Evolutionary conservation across 2,329 filamentous ascomycete species (phyloP).

Genomic region (Fusarium humuli): DNA sequence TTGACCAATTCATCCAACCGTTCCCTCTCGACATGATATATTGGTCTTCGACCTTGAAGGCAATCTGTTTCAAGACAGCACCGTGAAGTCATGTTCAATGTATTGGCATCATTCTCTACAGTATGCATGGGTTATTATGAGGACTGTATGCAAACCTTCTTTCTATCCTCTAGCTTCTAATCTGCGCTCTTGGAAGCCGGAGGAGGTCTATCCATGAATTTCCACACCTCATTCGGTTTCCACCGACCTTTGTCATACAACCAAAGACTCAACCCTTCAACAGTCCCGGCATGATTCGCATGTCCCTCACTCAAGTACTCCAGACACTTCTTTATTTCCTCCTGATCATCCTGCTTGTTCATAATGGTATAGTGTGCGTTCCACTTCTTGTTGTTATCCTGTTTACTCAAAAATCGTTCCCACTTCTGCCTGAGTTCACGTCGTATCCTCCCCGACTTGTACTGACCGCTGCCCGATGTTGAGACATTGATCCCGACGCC

Average conservation of each 20-base stretch:
- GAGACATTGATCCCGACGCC: conserved; percentile 29
- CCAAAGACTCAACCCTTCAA: conserved; percentile 25
- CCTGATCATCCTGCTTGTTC: conserved; percentile 37
- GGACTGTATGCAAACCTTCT: background rate
- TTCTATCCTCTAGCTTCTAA: background rate
- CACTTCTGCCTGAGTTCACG: conserved; percentile 23
- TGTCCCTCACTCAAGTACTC: background rate
- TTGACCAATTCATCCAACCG: background rate
- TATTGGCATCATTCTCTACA: background rate
- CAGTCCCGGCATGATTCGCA: conserved; percentile 9
- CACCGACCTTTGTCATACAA: conserved; percentile 32
- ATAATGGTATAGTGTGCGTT: conserved; percentile 35
- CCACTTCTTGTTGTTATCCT: conserved; percentile 28
- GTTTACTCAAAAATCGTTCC: conserved; percentile 26
- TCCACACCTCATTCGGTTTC: conserved; percentile 1
- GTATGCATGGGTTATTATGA: background rate
- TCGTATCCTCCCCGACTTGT: conserved; percentile 3
- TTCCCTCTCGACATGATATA: background rate
- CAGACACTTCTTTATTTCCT: conserved; percentile 18
- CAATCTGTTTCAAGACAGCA: background rate
- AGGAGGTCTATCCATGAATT: background rate
- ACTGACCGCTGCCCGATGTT: conserved; percentile 1
- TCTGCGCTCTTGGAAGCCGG: too few species aligned
- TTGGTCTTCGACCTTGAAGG: background rate
- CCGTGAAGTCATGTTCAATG: background rate